Conservation (phyloP, 805 yeast species). For the Jamesozyma piceae region DNA sequence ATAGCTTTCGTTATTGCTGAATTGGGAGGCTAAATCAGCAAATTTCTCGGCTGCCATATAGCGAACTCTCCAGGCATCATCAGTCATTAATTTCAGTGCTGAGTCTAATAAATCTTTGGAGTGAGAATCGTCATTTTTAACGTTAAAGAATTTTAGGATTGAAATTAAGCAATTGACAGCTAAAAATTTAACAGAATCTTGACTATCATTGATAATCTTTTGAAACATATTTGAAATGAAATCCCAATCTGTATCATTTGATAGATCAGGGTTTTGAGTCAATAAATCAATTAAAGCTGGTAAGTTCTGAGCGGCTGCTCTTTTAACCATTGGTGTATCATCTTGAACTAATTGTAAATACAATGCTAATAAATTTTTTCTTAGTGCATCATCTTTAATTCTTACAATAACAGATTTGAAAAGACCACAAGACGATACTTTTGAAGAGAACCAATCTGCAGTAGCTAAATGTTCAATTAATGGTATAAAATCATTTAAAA, state of each 20-base stretch:
- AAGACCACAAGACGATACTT: constrained; percentile 86
- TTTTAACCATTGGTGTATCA: constrained; percentile 96
- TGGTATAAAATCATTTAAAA: constrained; percentile 59
- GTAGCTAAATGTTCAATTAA: constrained; percentile 68
- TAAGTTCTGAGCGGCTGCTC: constrained; percentile 81
- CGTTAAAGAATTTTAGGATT: constrained; percentile 59
- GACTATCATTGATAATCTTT: constrained; percentile 69
- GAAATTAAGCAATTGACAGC: constrained; percentile 82
- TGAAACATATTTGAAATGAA: constrained; percentile 75
- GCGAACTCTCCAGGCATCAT: constrained; percentile 96
- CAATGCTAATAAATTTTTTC: constrained; percentile 55
- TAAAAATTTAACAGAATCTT: constrained; percentile 88
- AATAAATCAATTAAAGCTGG: constrained; percentile 64
- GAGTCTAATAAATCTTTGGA: constrained; percentile 53
- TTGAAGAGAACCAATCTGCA: constrained; percentile 90
- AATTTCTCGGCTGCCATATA: constrained; percentile 97
- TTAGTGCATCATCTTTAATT: constrained; percentile 41
- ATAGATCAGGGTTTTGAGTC: constrained; percentile 37
- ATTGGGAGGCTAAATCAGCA: constrained; percentile 57
- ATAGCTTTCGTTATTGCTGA: constrained; percentile 48
- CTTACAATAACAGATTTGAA: constrained; percentile 59
- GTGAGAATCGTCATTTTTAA: constrained; percentile 47
- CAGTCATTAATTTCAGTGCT: constrained; percentile 64
- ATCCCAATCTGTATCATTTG: constrained; percentile 61
- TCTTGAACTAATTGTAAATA: constrained; percentile 70